Evolutionary conservation across 2,329 filamentous ascomycete genomes (phyloP).

Genomic region (Ophiostoma populinum): DNA sequence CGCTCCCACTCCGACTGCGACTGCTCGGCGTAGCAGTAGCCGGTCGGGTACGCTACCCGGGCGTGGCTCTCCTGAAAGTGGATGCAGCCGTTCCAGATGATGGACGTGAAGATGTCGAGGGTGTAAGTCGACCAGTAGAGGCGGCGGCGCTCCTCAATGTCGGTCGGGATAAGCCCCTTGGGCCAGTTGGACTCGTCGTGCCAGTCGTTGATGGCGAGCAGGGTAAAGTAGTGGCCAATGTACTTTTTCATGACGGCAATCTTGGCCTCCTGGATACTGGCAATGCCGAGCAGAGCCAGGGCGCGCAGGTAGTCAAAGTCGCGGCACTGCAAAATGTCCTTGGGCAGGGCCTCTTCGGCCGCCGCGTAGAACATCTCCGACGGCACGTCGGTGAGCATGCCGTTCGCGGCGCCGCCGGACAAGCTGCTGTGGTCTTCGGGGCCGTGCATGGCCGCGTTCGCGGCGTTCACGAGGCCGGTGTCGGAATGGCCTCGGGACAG

Average conservation of each 20-base stretch:
- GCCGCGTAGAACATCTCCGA: conserved; percentile 14
- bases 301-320: conserved; percentile 14
- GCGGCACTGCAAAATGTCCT: conserved; percentile 10
- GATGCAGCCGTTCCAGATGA: conserved; percentile 32
- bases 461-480: not conserved
- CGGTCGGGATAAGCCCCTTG: conserved; percentile 6
- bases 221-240: conserved; percentile 14
- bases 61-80: conserved; percentile 27
- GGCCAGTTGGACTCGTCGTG: conserved; percentile 15
- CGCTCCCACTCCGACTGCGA: not conserved
- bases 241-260: conserved; percentile 15
- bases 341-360: conserved; percentile 13
- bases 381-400: conserved; percentile 6
- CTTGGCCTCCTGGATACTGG: conserved; percentile 14
- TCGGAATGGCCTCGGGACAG: not conserved
- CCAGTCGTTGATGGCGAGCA: conserved; percentile 14
- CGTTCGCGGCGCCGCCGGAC: conserved; percentile 2
- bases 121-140: conserved; percentile 40
- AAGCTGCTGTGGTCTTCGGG: no score
- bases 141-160: conserved; percentile 12
- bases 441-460: no score
- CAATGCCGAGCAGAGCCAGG: conserved; percentile 13
- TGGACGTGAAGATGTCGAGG: conserved; percentile 34
- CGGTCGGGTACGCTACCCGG: conserved; percentile 29
- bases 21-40: not conserved